Evolutionary conservation across 495 filamentous ascomycete genomes (phyloP), one percentile per base, ranked within the genome.

Genomic region (Lasiosphaeriaceae sp.): DNA sequence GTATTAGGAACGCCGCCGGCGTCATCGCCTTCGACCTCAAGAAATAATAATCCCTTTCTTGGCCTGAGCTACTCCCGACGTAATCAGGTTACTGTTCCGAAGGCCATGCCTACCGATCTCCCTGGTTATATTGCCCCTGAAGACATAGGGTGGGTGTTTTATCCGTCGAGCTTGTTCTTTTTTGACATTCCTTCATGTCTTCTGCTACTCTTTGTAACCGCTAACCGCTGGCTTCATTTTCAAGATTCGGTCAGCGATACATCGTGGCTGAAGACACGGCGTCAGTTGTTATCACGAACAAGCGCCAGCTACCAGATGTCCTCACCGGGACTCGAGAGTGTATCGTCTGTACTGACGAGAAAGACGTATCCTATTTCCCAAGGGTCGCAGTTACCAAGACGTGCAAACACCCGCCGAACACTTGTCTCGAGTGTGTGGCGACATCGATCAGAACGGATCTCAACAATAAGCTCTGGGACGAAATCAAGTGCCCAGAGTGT

Each of bases 401-500:
- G 8, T 75, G 73, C 57, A 14, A 22, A 3, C 73, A 75, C 54
- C 1, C 35, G 1, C 61, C 66, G 0, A 45, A 35, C 0, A 57
- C 63, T 22, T 75, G 73, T 41, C 52, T 60, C 21, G 54, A 56
- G 9, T 75, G 71, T 51, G 16, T 73, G 11, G 56, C 55, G 1
- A 41, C 50, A 1, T 67, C 50, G 6, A 68, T 75, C 20, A 48
- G 52, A 8, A 52, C 64, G 24, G 59, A 71, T 44, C 43, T 73
- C 14, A 37, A 49, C n/a, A 56, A 26, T 51, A 55, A 44, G 9
- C 21, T 62, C 2, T 62, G 59, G 56, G 64, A 61, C 29, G 55
- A 64, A 14, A 56, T 68, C 37, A 43, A 21, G 16, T 75, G 73
- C 43, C 70, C 73, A 0, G 71, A 73, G 35, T 75, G 71, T 31